Base-by-base conservation (phyloP, 441 rosid species). In the Gossypium lobatum region DNA sequence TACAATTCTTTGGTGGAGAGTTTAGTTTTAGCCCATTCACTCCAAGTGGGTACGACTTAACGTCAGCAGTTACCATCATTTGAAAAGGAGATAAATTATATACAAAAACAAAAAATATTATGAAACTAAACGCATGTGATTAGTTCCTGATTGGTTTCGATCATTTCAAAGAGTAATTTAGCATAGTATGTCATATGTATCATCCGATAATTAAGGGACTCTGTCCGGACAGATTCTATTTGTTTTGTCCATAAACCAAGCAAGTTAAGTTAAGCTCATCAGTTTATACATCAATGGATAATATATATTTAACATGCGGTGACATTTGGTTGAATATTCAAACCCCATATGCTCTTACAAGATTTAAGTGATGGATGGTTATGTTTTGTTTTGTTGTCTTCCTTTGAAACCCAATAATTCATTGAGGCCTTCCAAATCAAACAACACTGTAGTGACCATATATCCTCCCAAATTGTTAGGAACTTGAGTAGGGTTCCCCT, bases 391-490 rank as follows among this genome's bases (percentile, higher is more conserved):
- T 55, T 55, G 2, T 42, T 10, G 6, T 45, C 17, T 25, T 23
- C 16, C 18, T 16, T 6, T 0, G 10, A 14, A 48, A 14, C 31
- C 37, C 70, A 65, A 45, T 13, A 18, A 45, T 16, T 70, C 48
- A 34, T 34, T 9, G 21, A 37, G 34, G 10, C 45, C 42, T 3
- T 37, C 52, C 52, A 21, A 74, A 75, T 74, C 78, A 77, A 77
- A 16, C 18, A 57, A 50, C 68, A 57, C 75, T 58, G 73, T 75
- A 52, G 3, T 6, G 18, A 68, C 6, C 59, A 31, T 5, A 26
- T 53, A 18, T 11, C 62, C 17, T 53, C 57, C 62, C 48, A 53
- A 37, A 34, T 52, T 52, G 17, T 72, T 53, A 5, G 1, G 20
- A 14, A 14, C 64, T 55, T 37, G 26, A 42, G 20, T 4, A 28